phyloP scores from a whole-genome alignment of 1,284 basidiomycete genomes.

The Sanghuangporus sanghuang region DNA sequence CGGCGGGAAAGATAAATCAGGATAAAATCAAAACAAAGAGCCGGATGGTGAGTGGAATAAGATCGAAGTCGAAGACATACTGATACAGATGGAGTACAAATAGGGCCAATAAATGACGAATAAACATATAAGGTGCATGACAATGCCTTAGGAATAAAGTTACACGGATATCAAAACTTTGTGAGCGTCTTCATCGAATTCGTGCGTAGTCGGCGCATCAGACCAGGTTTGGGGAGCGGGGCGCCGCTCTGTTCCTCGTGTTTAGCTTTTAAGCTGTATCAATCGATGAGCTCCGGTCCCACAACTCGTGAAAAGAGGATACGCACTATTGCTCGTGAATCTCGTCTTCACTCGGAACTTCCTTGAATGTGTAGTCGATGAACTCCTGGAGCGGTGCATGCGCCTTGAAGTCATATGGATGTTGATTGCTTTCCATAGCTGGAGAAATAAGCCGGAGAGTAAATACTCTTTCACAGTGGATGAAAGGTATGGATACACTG shows the following conservation, averaged over 20 bases:
- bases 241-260: neutral
- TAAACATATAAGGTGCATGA: neutral
- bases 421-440: conserved; percentile 14
- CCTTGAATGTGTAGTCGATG: neutral
- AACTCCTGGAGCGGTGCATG: conserved; percentile 2
- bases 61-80: neutral
- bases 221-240: neutral
- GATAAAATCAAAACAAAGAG: neutral
- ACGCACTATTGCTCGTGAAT: conserved; percentile 3
- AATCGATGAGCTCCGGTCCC: neutral
- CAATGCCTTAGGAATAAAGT: neutral
- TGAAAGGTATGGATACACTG: neutral
- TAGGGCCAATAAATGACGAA: neutral
- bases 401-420: conserved; percentile 3
- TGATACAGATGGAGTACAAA: neutral
- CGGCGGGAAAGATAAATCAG: neutral
- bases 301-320: neutral
- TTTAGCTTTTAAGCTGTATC: neutral
- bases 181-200: neutral
- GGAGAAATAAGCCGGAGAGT: neutral
- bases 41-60: neutral
- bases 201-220: neutral
- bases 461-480: neutral
- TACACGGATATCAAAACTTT: neutral
- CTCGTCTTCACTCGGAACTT: neutral